phyloP scores from a whole-genome alignment of 805 yeast species.

The Cephaloascus albidus region DNA sequence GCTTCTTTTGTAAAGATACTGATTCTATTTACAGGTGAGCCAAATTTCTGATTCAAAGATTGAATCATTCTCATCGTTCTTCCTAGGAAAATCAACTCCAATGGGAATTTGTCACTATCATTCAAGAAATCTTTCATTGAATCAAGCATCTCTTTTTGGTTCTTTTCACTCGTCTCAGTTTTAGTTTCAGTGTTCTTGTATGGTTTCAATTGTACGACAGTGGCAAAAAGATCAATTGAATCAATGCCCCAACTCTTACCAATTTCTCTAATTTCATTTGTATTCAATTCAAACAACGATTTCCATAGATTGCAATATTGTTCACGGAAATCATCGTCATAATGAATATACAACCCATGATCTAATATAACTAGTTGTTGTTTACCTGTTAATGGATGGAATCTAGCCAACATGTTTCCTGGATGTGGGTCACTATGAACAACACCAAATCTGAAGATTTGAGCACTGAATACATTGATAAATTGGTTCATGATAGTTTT shows the following conservation, averaged over 20 bases:
- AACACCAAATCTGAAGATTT: conserved; percentile 57
- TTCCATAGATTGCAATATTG: conserved; percentile 62
- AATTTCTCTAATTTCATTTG: conserved; percentile 34
- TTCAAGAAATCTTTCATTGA: conserved; percentile 44
- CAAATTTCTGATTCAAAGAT: conserved; percentile 53
- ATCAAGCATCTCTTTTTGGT: conserved; percentile 32
- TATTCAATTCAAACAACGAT: conserved; percentile 44
- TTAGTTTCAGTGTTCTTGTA: conserved; percentile 16
- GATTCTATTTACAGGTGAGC: conserved; percentile 69
- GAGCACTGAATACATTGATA: conserved; percentile 42
- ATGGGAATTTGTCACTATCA: conserved; percentile 59
- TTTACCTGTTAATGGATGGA: conserved; percentile 9
- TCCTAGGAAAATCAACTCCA: conserved; percentile 54
- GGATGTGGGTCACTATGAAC: conserved; percentile 79
- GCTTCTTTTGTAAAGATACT: conserved; percentile 56
- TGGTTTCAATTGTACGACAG: conserved; percentile 44
- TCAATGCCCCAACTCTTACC: conserved; percentile 62
- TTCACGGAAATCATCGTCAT: conserved; percentile 37
- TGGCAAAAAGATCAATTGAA: conserved; percentile 51
- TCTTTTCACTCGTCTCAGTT: conserved; percentile 3
- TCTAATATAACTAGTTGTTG: conserved; percentile 63
- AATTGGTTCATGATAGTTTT: conserved; percentile 38
- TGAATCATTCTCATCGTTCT: conserved; percentile 72
- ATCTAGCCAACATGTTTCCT: conserved; percentile 59
- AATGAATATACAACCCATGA: conserved; percentile 61